Evolutionary conservation across 495 filamentous ascomycete species (phyloP), one percentile per base, ranked within the genome.

Genomic region (Hypomontagnella monticulosa): DNA sequence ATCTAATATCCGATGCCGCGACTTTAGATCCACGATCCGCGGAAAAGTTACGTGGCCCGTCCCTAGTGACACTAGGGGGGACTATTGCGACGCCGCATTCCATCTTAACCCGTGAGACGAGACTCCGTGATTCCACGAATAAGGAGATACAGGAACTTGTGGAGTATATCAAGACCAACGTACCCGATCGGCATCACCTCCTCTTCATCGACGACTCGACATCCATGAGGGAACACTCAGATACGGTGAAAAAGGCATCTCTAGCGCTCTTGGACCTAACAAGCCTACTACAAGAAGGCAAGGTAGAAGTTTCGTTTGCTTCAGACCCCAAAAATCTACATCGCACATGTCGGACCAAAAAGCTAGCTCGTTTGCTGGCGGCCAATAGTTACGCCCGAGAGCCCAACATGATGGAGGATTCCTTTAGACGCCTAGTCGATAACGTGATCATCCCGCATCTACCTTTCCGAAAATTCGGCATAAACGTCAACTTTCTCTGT

Each of bases 191-290:
- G 18, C 58, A 68, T 46, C 57, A 80, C 66, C 61, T 79, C 10
- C 80, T 80, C 63, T 61, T 81, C 16, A 75, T 82, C 42, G 79
- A 81, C 54, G 70, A 78, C 53, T 73, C 78, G 1, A 49, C 11
- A 7, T 64, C 61, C 8, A 80, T 82, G 78, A 18, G 16, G n/a
- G 16, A 43, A 4, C 58, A 80, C 46, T 67, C 68, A 16, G 32
- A 53, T 1, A 57, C 71, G 0, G 62, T 81, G 1, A 32, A 42
- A 6, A 43, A 65, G 3, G 48, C 69, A 11, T 71, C 79, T 52
- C 36, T 40, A 9, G 62, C 66, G 4, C 53, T 81, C 10, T 63
- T 71, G 20, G 71, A 77, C 46, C 65, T 80, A 7, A 67, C 78
- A 1, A 77, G 77, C 41, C 32, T 42, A 3, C 41, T 66, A 3